Conservation (phyloP, 257 asterid species). For the Gentiana straminea region DNA sequence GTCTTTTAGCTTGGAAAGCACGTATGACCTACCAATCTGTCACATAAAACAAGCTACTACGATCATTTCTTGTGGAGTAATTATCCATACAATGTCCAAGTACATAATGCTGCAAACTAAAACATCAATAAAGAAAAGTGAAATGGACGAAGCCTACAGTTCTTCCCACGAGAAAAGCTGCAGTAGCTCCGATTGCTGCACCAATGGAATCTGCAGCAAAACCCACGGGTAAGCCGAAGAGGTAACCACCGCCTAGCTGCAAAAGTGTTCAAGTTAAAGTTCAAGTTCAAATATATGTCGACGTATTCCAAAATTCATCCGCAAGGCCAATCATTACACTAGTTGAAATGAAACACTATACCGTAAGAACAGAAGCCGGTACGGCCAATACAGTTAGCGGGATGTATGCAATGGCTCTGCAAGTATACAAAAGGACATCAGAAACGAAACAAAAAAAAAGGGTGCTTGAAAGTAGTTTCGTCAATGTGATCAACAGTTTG, state of each 20-base stretch:
- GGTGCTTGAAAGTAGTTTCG: not conserved
- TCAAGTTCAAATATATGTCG: too few relatives aligned
- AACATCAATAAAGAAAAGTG: not conserved
- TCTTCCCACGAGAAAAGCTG: slow-evolving; percentile 95
- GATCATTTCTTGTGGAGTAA: too few relatives aligned
- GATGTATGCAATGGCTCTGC: slow-evolving; percentile 93
- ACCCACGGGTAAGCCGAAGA: slow-evolving; percentile 95
- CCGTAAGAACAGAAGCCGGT: slow-evolving; percentile 96
- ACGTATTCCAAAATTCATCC: too few relatives aligned
- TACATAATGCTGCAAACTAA: not conserved
- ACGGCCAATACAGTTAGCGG: slow-evolving; percentile 90
- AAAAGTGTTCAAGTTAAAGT: slow-evolving; percentile 1
- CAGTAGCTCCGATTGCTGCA: slow-evolving; percentile 89
- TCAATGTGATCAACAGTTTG: not conserved
- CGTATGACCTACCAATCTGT: slow-evolving; percentile 90
- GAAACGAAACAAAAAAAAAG: slow-evolving; percentile 2
- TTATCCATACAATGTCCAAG: not conserved
- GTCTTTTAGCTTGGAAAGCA: slow-evolving; percentile 82
- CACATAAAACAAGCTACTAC: not conserved
- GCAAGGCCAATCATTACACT: too few relatives aligned
- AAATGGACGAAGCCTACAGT: slow-evolving; percentile 42
- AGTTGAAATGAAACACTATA: slow-evolving; percentile 15
- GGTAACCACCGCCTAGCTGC: slow-evolving; percentile 99
- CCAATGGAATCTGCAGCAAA: slow-evolving; percentile 93
- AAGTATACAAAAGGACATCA: slow-evolving; percentile 11